phyloP scores from a whole-genome alignment of 176 grass and related monocot genomes.

The Oryza punctata region DNA sequence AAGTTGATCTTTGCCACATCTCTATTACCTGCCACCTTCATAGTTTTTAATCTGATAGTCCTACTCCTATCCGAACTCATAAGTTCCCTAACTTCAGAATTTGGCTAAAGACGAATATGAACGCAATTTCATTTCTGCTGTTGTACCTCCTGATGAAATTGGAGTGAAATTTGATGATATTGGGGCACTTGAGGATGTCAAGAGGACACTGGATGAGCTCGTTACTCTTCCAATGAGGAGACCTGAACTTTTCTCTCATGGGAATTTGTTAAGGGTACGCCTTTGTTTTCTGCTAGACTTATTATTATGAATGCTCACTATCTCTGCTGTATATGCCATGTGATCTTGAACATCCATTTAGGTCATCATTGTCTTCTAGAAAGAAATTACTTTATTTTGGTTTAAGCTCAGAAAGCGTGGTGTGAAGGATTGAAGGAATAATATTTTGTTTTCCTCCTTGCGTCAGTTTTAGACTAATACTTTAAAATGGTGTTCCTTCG shows the following conservation, averaged over 20 bases:
- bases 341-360: slow-evolving; percentile 25
- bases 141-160: slow-evolving; percentile 89
- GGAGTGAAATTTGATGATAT: slow-evolving; percentile 97
- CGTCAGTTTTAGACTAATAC: neutral
- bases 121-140: slow-evolving; percentile 83
- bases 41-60: slow-evolving; percentile 15
- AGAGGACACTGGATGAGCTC: slow-evolving; percentile 89
- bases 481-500: neutral
- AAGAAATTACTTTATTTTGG: slow-evolving; percentile 3
- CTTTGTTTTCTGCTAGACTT: slow-evolving; percentile 34
- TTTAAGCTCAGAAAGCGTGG: neutral
- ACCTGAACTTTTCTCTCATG: slow-evolving; percentile 86
- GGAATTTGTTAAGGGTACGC: slow-evolving; percentile 87
- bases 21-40: slow-evolving; percentile 9
- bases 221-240: slow-evolving; percentile 95
- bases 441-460: slow-evolving; percentile 6
- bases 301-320: neutral
- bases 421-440: slow-evolving; percentile 4
- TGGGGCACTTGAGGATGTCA: slow-evolving; percentile 90
- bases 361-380: slow-evolving; percentile 9
- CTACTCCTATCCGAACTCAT: slow-evolving; percentile 10
- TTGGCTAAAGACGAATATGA: slow-evolving; percentile 93
- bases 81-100: slow-evolving; percentile 51
- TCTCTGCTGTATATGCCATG: slow-evolving; percentile 27
- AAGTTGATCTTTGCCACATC: slow-evolving; percentile 14